Evolutionary conservation across 2,329 filamentous ascomycete genomes (phyloP).

Genomic region (Cercospora brassicicola): DNA sequence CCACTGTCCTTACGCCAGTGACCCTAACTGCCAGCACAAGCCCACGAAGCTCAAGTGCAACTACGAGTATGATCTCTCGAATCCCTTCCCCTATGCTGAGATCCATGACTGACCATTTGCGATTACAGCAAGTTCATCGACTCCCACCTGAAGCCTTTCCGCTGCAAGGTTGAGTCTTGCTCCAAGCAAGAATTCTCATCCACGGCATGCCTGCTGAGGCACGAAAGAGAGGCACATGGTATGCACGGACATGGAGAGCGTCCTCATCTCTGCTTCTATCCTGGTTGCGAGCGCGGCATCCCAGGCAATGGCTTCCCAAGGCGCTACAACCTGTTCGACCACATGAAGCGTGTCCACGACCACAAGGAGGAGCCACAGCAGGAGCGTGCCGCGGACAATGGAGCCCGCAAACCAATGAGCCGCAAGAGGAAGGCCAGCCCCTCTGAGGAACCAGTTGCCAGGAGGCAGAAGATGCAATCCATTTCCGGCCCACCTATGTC

Average conservation of each 20-base stretch:
- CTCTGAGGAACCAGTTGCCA: constrained; percentile 27
- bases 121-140: constrained; percentile 84
- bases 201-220: constrained; percentile 88
- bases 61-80: constrained; percentile 74
- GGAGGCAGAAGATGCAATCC: constrained; percentile 19
- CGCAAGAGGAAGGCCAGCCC: constrained; percentile 35
- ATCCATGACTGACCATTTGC: constrained; percentile 28
- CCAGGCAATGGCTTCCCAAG: constrained; percentile 87
- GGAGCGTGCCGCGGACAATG: constrained; percentile 11
- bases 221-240: constrained; percentile 92
- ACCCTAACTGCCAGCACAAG: constrained; percentile 76
- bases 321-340: constrained; percentile 92
- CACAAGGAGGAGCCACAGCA: constrained; percentile 44
- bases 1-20: constrained; percentile 81
- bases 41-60: constrained; percentile 98
- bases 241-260: constrained; percentile 94
- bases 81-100: constrained; percentile 20
- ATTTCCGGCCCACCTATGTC: constrained; percentile 17
- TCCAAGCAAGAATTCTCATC: constrained; percentile 89
- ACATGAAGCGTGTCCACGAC: constrained; percentile 92
- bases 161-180: constrained; percentile 83
- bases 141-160: constrained; percentile 93
- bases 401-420: constrained; percentile 26
- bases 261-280: constrained; percentile 84
- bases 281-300: constrained; percentile 80